Percentiles rank a stretch among this genome's conserved stretches.
These are phyloP conservation scores for Metarhizium sp. DNA, from an alignment of 2,329 filamentous ascomycete species.

Conservation along the genomic window DNA sequence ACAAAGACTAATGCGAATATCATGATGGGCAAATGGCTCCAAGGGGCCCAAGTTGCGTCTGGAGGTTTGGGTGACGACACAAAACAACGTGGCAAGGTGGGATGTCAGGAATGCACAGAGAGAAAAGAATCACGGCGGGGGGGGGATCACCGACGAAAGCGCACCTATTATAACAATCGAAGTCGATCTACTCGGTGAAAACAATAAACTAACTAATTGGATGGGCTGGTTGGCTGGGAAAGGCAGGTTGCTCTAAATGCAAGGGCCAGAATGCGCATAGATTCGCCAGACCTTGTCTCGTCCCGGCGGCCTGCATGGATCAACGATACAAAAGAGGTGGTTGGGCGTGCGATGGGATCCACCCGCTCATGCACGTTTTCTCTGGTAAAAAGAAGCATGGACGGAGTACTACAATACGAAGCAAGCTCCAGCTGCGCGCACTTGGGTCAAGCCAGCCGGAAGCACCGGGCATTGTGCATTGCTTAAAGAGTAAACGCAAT, in stretches of 20 bases:
- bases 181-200: background rate
- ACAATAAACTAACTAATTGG: background rate
- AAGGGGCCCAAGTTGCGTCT: background rate
- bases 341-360: too few relatives aligned
- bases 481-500: too few relatives aligned
- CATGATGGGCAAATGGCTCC: slow-evolving; percentile 34
- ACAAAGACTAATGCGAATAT: slow-evolving; percentile 54
- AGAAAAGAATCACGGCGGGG: background rate
- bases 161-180: background rate
- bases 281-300: background rate
- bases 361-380: too few relatives aligned
- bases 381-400: too few relatives aligned
- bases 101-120: slow-evolving; percentile 1
- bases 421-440: too few relatives aligned
- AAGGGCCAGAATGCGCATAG: background rate
- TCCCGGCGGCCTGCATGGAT: background rate
- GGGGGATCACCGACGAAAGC: background rate
- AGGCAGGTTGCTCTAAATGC: background rate
- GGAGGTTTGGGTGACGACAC: too few relatives aligned
- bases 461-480: too few relatives aligned
- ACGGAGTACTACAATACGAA: too few relatives aligned
- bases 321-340: too few relatives aligned
- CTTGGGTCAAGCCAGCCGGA: too few relatives aligned
- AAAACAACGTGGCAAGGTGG: slow-evolving; percentile 3
- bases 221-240: background rate